Conservation (phyloP, 2,329 filamentous ascomycete genomes). For the Nakataea oryzae region DNA sequence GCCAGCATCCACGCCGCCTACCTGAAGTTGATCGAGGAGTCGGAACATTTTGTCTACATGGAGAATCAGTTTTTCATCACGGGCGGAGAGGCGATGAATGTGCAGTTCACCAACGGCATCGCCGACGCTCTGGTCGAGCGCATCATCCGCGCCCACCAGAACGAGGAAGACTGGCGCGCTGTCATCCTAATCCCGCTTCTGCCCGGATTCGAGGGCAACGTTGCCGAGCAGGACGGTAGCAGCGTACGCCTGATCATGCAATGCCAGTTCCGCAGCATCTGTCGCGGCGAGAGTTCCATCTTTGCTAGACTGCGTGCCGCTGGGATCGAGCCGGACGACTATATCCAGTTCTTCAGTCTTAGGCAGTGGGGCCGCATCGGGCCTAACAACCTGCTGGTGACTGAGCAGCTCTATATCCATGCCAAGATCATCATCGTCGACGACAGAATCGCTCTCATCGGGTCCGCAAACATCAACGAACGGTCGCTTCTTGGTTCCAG, state of each 20-base stretch:
- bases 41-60: conserved; percentile 95
- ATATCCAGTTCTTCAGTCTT: conserved; percentile 89
- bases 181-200: conserved; percentile 88
- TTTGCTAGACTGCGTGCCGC: conserved; percentile 72
- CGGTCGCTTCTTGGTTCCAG: conserved; percentile 86
- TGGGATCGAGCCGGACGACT: conserved; percentile 87
- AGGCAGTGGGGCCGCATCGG: conserved; percentile 89
- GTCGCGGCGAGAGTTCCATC: conserved; percentile 82
- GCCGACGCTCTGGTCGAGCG: conserved; percentile 90
- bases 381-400: conserved; percentile 70
- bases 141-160: conserved; percentile 72
- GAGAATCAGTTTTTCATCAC: conserved; percentile 99
- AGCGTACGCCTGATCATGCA: conserved; percentile 94
- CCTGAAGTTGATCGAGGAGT: conserved; percentile 86
- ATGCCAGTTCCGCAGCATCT: conserved; percentile 94
- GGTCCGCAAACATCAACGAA: conserved; percentile 97
- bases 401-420: conserved; percentile 96
- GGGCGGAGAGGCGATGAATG: conserved; percentile 78
- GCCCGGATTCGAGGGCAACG: conserved; percentile 97
- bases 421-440: conserved; percentile 96
- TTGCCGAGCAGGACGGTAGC: conserved; percentile 86
- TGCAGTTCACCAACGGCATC: conserved; percentile 84
- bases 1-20: conserved; percentile 96
- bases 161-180: conserved; percentile 82
- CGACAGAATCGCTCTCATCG: conserved; percentile 85